A percentile compares a stretch with the other conserved stretches of the same genome.
Evolutionary conservation across 2,329 filamentous ascomycete genomes (phyloP).

Genomic region (Biscogniauxia marginata): DNA sequence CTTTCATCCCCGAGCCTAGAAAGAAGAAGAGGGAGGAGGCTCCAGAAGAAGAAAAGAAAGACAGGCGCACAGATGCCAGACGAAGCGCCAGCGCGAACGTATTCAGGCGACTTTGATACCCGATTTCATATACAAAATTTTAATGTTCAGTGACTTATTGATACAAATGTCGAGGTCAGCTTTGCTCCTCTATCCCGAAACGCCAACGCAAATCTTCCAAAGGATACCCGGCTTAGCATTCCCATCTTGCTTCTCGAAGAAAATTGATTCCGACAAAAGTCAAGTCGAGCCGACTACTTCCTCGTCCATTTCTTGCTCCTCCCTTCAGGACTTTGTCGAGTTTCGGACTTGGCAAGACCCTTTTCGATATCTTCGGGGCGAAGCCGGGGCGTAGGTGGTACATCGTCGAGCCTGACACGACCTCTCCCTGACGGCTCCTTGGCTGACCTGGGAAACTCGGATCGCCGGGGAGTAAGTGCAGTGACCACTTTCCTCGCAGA

Average conservation of each 20-base stretch:
- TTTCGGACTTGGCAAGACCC: constrained; percentile 39
- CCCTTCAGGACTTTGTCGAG: constrained; percentile 26
- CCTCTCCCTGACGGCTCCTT: constrained; percentile 42
- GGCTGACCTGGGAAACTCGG: constrained; percentile 59
- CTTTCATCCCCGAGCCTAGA: constrained; percentile 65
- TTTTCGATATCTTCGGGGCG: constrained; percentile 60
- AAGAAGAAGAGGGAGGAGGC: constrained; percentile 40
- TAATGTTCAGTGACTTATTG: constrained; percentile 6
- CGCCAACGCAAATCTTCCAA: constrained; percentile 11
- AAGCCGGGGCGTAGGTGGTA: constrained; percentile 58
- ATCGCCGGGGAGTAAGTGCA: constrained; percentile 60
- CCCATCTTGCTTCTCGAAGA: background rate
- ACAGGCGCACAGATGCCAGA: constrained; percentile 43
- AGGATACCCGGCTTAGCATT: constrained; percentile 7
- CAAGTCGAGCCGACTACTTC: constrained; percentile 19
- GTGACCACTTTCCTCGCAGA: constrained; percentile 63
- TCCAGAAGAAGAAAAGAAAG: constrained; percentile 17
- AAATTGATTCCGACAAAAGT: background rate
- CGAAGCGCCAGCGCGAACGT: constrained; percentile 76
- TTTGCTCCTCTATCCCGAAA: constrained; percentile 9
- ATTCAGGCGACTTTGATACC: constrained; percentile 55
- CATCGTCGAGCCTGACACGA: constrained; percentile 52
- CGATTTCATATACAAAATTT: constrained; percentile 43
- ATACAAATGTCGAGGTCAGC: constrained; percentile 16
- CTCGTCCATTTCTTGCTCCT: constrained; percentile 29